phyloP scores from a whole-genome alignment of 306 rosid genomes.

The Quillaja saponaria region DNA sequence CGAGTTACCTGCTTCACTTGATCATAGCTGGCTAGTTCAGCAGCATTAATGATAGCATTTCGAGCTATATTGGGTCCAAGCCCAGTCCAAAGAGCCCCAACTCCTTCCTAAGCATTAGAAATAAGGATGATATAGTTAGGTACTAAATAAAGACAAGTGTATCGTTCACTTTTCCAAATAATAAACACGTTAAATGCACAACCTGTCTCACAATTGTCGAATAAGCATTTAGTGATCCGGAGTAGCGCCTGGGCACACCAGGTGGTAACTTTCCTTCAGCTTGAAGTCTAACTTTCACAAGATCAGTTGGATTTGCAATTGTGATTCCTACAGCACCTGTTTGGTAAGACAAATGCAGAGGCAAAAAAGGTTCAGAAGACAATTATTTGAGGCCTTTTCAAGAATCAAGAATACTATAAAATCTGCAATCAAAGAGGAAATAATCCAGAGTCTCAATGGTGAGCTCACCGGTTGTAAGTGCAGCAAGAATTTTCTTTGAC shows the following conservation, averaged over 20 bases:
- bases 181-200: conserved; percentile 27
- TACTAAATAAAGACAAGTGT: conserved; percentile 3
- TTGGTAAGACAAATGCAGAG: conserved; percentile 7
- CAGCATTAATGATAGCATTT: conserved; percentile 95
- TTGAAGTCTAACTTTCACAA: conserved; percentile 94
- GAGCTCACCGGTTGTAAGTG: conserved; percentile 79
- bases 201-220: conserved; percentile 91
- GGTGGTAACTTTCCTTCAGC: conserved; percentile 89
- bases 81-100: conserved; percentile 94
- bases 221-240: conserved; percentile 92
- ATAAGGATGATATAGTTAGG: neutral
- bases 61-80: conserved; percentile 92
- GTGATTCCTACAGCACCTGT: conserved; percentile 85
- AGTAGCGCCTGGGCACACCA: conserved; percentile 87
- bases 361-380: neutral
- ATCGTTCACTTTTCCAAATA: conserved; percentile 15
- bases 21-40: conserved; percentile 96
- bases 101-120: conserved; percentile 65
- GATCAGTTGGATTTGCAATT: conserved; percentile 94
- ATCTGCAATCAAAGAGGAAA: conserved; percentile 15
- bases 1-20: conserved; percentile 82
- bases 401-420: conserved; percentile 15
- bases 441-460: conserved; percentile 20
- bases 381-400: neutral
- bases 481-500: conserved; percentile 88